Evolutionary conservation across 129 eudicot species (phyloP), one percentile per base, ranked within the genome.

Genomic region (Lactuca sativa): DNA sequence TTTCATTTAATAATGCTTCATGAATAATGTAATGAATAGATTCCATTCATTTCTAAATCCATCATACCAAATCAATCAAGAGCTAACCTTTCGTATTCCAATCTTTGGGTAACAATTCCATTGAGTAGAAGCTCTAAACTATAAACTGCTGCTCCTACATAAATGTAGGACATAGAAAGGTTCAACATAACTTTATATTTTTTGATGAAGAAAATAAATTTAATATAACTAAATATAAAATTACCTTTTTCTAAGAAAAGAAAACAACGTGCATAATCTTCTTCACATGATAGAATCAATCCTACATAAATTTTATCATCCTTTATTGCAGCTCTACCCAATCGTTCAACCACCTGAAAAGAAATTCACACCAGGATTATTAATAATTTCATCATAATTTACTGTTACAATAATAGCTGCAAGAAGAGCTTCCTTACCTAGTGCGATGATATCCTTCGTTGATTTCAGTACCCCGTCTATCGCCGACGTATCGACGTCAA

Each of bases 221-320:
- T 4, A 15, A 36, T 37, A 4, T 14, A 33, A 33, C 25, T 47
- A 9, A 55, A 49, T 3, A 4, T n/a, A n/a, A n/a, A n/a, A n/a
- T n/a, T 7, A 92, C 96, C 97, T 92, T 82, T 92, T 82, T 84
- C 86, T 44, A 92, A 93, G 71, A 88, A 84, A 55, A 96, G 91
- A 56, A 82, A 59, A 72, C 97, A 88, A 18, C 59, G 72, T 59
- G 79, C 80, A 74, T 88, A 82, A 79, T 88, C 96, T 77, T 88
- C 96, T 82, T 92, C 97, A 72, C 97, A 86, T 37, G 97, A 88
- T 69, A 92, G 66, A 76, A 92, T 77, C 83, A 92, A 80, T 64
- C 83, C 82, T 64, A 74, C 87, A 0, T 80, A 84, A 76, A 80
- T 10, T 62, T 75, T 78, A 60, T 82, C 86, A 59, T 68, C 82